Percentiles rank a stretch among this genome's conserved stretches.
phyloP scores from a whole-genome alignment of 352 stramenopile genomes.

The Phytophthora europaea region DNA sequence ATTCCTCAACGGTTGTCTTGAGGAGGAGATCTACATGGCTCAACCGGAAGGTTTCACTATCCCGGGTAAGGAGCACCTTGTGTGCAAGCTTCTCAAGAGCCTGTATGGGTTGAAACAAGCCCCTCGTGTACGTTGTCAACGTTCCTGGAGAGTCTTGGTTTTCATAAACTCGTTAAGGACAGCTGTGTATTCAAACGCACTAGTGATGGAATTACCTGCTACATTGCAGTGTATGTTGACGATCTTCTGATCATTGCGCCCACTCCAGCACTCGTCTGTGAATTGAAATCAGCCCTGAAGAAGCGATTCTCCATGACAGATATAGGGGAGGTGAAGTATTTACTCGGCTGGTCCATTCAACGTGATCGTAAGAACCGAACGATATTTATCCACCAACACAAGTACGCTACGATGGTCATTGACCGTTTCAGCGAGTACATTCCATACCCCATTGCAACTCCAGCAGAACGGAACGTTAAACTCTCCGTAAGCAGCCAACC shows the following conservation, averaged over 20 bases:
- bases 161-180: slow-evolving; percentile 14
- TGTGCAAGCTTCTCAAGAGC: slow-evolving; percentile 25
- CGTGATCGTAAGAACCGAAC: slow-evolving; percentile 24
- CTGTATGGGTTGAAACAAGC: slow-evolving; percentile 30
- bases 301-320: slow-evolving; percentile 23
- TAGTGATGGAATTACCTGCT: slow-evolving; percentile 7
- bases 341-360: slow-evolving; percentile 25
- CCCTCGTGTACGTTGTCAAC: slow-evolving; percentile 6
- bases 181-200: slow-evolving; percentile 12
- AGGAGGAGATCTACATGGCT: slow-evolving; percentile 35
- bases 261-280: slow-evolving; percentile 10
- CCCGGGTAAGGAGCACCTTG: slow-evolving; percentile 10
- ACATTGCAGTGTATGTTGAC: slow-evolving; percentile 28
- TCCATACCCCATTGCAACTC: slow-evolving; percentile 15
- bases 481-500: slow-evolving; percentile 10
- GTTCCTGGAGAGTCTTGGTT: slow-evolving; percentile 17
- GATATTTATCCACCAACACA: slow-evolving; percentile 29
- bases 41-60: slow-evolving; percentile 17
- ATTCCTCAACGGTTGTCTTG: slow-evolving; percentile 25
- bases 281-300: slow-evolving; percentile 18
- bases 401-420: slow-evolving; percentile 34
- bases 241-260: slow-evolving; percentile 17
- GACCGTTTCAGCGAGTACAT: slow-evolving; percentile 18
- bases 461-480: slow-evolving; percentile 21
- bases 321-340: slow-evolving; percentile 26